Evolutionary conservation across 2,329 filamentous ascomycete species (phyloP).

Genomic region (Plenodomus biglobosus): DNA sequence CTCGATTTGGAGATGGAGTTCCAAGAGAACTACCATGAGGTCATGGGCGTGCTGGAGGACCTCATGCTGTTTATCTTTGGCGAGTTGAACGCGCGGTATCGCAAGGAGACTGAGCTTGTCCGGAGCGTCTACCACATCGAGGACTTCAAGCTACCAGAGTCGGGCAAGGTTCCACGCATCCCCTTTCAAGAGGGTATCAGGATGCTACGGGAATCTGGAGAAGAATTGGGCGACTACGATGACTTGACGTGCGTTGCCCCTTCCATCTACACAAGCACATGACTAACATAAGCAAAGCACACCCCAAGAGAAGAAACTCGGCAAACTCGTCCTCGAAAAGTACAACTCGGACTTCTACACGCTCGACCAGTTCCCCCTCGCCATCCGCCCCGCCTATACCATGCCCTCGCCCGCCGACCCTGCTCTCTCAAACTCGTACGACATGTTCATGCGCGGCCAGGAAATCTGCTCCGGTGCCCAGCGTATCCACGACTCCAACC

Average conservation of each 20-base stretch:
- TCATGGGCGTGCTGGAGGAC: slow-evolving; percentile 69
- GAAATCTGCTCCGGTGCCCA: slow-evolving; percentile 69
- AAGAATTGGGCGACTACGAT: slow-evolving; percentile 74
- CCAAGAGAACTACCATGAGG: slow-evolving; percentile 74
- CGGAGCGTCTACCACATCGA: slow-evolving; percentile 74
- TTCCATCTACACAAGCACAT: neutral
- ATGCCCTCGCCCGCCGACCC: slow-evolving; percentile 61
- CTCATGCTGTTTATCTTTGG: slow-evolving; percentile 79
- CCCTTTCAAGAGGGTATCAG: slow-evolving; percentile 77
- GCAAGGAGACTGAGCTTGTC: slow-evolving; percentile 71
- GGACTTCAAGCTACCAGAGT: slow-evolving; percentile 71
- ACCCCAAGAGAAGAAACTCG: slow-evolving; percentile 84
- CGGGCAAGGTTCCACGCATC: slow-evolving; percentile 73
- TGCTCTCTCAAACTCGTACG: slow-evolving; percentile 63
- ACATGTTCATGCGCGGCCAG: slow-evolving; percentile 72
- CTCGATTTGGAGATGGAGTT: slow-evolving; percentile 92
- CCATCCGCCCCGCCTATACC: slow-evolving; percentile 88
- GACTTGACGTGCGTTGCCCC: slow-evolving; percentile 60
- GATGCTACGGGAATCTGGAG: slow-evolving; percentile 74
- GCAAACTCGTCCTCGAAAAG: slow-evolving; percentile 81
- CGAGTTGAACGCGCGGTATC: slow-evolving; percentile 67
- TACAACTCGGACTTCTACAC: slow-evolving; percentile 96
- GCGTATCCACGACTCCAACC: slow-evolving; percentile 64
- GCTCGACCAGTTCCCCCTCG: slow-evolving; percentile 92
- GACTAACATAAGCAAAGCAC: slow-evolving; percentile 51